Evolutionary conservation across 495 filamentous ascomycete genomes (phyloP), one percentile per base, ranked within the genome.

Genomic region (Aspergillus olivimuriae): DNA sequence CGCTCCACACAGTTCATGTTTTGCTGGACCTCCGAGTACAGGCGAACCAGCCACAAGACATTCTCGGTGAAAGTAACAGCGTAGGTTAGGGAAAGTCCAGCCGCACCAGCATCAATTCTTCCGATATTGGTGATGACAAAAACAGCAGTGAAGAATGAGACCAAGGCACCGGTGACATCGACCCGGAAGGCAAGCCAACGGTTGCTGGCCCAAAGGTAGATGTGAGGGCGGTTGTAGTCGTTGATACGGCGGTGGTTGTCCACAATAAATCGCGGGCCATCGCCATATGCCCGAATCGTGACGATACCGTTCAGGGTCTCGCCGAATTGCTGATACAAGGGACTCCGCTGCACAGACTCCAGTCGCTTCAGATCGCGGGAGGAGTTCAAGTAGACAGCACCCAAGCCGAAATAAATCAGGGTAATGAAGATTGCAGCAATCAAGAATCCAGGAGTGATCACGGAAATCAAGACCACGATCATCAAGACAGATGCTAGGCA

Each of bases 1-100:
- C 94, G 84, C 66, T 99, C 94, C n/a, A 99, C 90, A 1, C 89
- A 91, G 66, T 99, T 99, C 94, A 99, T 97, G 63, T 94, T 97
- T 66, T 97, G 94, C 61, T 99, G 94, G 53, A 96, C 94, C 56
- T 86, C 75, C 0, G 91, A 83, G 55, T 97, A 99, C n/a, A 96
- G 74, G 16, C 94, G 80, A 19, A 97, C 89, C 43, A 97, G 82
- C 94, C 94, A 99, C 14, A 99, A 73, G 14, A 99, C 82, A 46
- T 96, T 96, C 59, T 97, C 94, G 1, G 89, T 94, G 53, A 99
- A 99, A 1, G 88, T 92, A 38, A 99, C 88, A 4, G 94, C 94
- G 54, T 99, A 99, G n/a, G 89, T 95, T 50, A 99, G 66, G 14
- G 94, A 95, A 44, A 99, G 74, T 69, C 94, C 94, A 24, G 92